phyloP scores from a whole-genome alignment of 75 land plant genomes.

The Pseudotsuga menziesii region DNA sequence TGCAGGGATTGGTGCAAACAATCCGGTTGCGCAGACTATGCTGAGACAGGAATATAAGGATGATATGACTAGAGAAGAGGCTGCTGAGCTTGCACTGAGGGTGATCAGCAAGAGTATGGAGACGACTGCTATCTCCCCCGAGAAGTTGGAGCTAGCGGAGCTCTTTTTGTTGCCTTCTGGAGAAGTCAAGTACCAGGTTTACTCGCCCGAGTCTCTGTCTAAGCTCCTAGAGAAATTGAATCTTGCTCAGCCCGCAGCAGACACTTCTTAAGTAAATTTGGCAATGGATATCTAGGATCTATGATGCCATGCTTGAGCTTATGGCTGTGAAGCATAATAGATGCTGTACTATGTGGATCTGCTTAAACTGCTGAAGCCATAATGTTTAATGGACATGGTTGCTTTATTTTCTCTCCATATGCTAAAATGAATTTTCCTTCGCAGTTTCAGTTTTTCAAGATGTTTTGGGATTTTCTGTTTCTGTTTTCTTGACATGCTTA shows the following conservation, averaged over 20 bases:
- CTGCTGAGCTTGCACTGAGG: conserved; percentile 57
- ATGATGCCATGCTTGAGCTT: too few species aligned
- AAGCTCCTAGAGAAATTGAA: conserved; percentile 58
- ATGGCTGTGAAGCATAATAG: too few species aligned
- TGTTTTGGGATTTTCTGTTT: too few species aligned
- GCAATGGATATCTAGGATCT: too few species aligned
- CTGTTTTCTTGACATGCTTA: too few species aligned
- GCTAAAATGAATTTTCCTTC: too few species aligned
- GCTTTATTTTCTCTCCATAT: too few species aligned
- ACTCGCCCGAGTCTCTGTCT: conserved; percentile 45
- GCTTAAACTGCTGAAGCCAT: too few species aligned
- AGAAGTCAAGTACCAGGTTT: conserved; percentile 74
- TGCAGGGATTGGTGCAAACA: conserved; percentile 77
- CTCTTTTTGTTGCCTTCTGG: conserved; percentile 48
- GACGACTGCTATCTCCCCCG: conserved; percentile 67
- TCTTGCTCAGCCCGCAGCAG: conserved; percentile 56
- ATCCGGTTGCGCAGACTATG: conserved; percentile 80
- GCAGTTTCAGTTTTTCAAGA: too few species aligned
- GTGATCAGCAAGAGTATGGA: conserved; percentile 90
- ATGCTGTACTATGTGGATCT: too few species aligned
- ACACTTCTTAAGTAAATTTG: conserved; percentile 29
- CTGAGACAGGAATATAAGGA: conserved; percentile 84
- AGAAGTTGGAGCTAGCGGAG: conserved; percentile 77
- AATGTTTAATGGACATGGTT: too few species aligned
- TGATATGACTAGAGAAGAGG: conserved; percentile 71